Conservation (phyloP, 768 basidiomycete genomes). For the Tricholoma sp. region DNA sequence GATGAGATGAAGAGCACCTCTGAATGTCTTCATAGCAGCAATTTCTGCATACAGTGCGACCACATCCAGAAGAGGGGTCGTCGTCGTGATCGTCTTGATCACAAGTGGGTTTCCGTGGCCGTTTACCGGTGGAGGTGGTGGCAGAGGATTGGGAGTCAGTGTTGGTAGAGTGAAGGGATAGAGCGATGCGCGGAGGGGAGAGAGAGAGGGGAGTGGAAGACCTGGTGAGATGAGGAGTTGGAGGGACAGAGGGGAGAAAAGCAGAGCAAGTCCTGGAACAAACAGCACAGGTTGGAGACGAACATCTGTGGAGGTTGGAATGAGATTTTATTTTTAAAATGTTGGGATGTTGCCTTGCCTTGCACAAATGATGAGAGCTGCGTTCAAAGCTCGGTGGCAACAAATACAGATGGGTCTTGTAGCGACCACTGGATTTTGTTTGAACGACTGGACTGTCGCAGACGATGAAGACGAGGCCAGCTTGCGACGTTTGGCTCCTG, state of each 20-base stretch:
- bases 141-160: conserved; percentile 7
- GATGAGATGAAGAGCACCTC: conserved; percentile 24
- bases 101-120: conserved; percentile 3
- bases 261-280: conserved; percentile 43
- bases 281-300: conserved; percentile 34
- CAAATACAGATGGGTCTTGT: conserved; percentile 17
- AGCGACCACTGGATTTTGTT: not conserved
- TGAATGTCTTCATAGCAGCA: conserved; percentile 40
- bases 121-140: conserved; percentile 8
- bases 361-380: conserved; percentile 21
- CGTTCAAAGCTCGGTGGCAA: conserved; percentile 22
- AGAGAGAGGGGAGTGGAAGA: conserved; percentile 28
- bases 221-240: conserved; percentile 35
- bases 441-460: not conserved
- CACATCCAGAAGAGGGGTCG: conserved; percentile 31
- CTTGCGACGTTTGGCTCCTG: conserved; percentile 26
- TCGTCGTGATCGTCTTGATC: conserved; percentile 16
- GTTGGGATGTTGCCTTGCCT: too few species aligned
- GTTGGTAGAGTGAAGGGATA: conserved; percentile 24
- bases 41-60: conserved; percentile 35
- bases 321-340: too few species aligned
- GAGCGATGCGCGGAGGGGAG: conserved; percentile 26
- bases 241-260: conserved; percentile 27
- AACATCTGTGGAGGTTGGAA: conserved; percentile 25
- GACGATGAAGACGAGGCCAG: conserved; percentile 5